Base-by-base conservation (phyloP, 768 basidiomycete species). In the Favolaschia claudopus region DNA sequence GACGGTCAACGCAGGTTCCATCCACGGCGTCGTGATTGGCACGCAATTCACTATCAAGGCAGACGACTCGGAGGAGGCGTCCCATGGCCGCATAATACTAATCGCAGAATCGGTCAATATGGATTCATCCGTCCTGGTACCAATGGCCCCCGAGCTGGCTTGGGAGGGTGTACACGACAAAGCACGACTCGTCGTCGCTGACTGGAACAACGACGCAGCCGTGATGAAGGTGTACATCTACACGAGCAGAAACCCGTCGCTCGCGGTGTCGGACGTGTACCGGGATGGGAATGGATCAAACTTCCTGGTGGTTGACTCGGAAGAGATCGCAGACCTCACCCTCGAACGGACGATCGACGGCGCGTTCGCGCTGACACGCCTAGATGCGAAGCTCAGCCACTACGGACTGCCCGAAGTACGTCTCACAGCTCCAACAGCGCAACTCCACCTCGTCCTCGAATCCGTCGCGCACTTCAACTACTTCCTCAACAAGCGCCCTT, bases 401-500 rank as follows among this genome's bases (percentile, higher is more conserved):
- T 59, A 63, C 29, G 33, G 12, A 5, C 9, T 15, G 27, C 55
- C 29, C 5, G 50, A 42, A n/a, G 40, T 54, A 27, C 34, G 10
- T 7, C 33, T 62, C 24, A 13, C 4, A 51, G 20, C 50, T 17
- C 19, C 52, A 2, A 8, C 39, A 14, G 7, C 14, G 9, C 34
- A 38, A 8, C 43, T 63, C 38, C 57, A 57, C 2, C 14, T 17
- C 36, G 58, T 27, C 13, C 54, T 63, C 34, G 57, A 63, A 40
- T 33, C 51, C 19, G 40, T 63, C n/a, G 57, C 42, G 13, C 45
- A 55, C 14, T 63, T 63, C 58, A 54, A 60, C 22, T 55, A 59
- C 33, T 57, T 57, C 57, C 47, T 63, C 14, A 47, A 31, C 25
- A 48, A 45, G 40, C 57, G 43, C 36, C n/a, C 42, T 44, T 10